Evolutionary conservation across 352 stramenopile species (phyloP).

Genomic region (Phytophthora pistaciae): DNA sequence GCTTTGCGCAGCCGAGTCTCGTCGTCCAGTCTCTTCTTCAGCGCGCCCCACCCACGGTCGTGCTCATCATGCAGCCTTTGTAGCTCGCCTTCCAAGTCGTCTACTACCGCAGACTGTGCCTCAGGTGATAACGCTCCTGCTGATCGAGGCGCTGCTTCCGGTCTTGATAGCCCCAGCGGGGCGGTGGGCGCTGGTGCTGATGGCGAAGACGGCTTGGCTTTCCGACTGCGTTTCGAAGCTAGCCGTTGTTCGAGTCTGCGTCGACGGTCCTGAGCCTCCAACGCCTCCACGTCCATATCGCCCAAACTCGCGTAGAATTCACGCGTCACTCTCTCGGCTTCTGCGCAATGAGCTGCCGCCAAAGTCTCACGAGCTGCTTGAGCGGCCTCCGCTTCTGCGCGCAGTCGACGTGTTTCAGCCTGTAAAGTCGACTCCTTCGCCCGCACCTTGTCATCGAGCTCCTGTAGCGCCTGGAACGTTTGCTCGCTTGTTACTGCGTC

Average conservation of each 20-base stretch:
- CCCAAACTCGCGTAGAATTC: constrained; percentile 37
- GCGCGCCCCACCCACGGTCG: constrained; percentile 36
- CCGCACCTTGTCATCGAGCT: constrained; percentile 30
- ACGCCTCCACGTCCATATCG: constrained; percentile 19
- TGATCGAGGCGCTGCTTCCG: background rate
- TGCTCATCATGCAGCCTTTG: constrained; percentile 45
- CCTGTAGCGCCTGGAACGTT: constrained; percentile 23
- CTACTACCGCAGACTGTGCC: constrained; percentile 13
- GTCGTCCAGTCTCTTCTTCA: constrained; percentile 39
- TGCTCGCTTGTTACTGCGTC: constrained; percentile 33
- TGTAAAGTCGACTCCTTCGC: constrained; percentile 19
- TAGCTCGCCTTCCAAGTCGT: constrained; percentile 34
- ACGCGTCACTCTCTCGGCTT: constrained; percentile 33
- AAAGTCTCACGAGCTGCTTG: constrained; percentile 38
- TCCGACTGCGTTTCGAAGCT: constrained; percentile 16
- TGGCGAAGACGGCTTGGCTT: background rate
- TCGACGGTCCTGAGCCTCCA: constrained; percentile 22
- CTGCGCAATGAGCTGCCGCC: constrained; percentile 31
- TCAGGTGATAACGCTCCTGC: constrained; percentile 4
- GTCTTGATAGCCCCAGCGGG: background rate
- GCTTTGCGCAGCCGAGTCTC: constrained; percentile 43
- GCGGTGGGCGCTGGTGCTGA: background rate
- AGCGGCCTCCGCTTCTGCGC: constrained; percentile 29
- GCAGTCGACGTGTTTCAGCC: constrained; percentile 20
- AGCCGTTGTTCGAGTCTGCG: constrained; percentile 38